phyloP scores from a whole-genome alignment of 2,329 filamentous ascomycete genomes.

The Alternaria triticimaculans region DNA sequence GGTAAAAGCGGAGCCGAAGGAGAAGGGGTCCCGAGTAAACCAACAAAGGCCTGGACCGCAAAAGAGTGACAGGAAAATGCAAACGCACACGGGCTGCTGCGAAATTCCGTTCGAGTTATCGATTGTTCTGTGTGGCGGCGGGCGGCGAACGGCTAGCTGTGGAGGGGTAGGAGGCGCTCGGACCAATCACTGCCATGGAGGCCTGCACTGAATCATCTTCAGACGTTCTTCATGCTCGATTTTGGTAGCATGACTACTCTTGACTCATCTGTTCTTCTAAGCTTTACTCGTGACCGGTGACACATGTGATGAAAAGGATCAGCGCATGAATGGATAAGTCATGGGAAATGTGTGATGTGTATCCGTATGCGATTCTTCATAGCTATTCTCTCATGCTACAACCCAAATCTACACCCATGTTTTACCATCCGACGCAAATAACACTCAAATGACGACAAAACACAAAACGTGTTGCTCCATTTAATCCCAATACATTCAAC shows the following conservation, averaged over 20 bases:
- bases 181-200: background rate
- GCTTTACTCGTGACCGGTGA: background rate
- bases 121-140: conserved; percentile 22
- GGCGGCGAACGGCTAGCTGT: conserved; percentile 12
- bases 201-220: background rate
- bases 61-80: conserved; percentile 33
- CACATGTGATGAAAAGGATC: background rate
- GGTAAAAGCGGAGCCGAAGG: conserved; percentile 15
- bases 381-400: background rate
- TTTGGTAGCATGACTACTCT: background rate
- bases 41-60: conserved; percentile 35
- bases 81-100: conserved; percentile 26
- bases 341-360: background rate
- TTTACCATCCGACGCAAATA: conserved; percentile 9
- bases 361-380: conserved; percentile 4
- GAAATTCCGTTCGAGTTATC: conserved; percentile 32
- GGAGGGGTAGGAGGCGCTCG: conserved; percentile 20
- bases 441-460: conserved; percentile 4
- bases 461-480: background rate
- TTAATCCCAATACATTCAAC: conserved; percentile 7
- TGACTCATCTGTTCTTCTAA: background rate
- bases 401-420: conserved; percentile 6
- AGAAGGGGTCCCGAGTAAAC: conserved; percentile 28
- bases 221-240: background rate
- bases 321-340: background rate